Evolutionary conservation across 2,329 filamentous ascomycete species (phyloP).

Genomic region (Phyllosticta capitalensis): DNA sequence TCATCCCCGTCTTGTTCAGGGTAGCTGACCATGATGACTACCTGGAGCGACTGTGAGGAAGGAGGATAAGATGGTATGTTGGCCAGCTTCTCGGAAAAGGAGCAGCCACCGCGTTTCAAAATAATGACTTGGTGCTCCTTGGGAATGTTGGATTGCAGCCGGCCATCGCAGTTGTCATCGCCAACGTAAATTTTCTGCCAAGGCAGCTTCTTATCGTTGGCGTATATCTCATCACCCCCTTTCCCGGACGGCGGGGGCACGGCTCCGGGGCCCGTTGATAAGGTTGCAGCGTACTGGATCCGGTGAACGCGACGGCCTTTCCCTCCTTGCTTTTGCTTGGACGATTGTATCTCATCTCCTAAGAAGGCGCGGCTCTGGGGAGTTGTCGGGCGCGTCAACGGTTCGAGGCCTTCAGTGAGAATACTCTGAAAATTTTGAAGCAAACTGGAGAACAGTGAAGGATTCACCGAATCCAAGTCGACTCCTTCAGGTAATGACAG

Average conservation of each 20-base stretch:
- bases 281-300: conserved; percentile 32
- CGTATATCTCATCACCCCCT: conserved; percentile 21
- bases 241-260: conserved; percentile 57
- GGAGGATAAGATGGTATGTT: conserved; percentile 75
- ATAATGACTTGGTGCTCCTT: conserved; percentile 66
- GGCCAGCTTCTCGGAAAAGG: conserved; percentile 70
- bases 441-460: conserved; percentile 24
- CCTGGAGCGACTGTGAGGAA: conserved; percentile 53
- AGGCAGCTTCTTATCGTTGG: conserved; percentile 39
- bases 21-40: conserved; percentile 69
- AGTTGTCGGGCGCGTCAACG: conserved; percentile 11
- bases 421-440: conserved; percentile 28
- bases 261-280: conserved; percentile 53
- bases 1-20: conserved; percentile 36
- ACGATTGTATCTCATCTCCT: background rate
- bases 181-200: conserved; percentile 65
- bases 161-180: conserved; percentile 54
- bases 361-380: conserved; percentile 9
- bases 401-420: conserved; percentile 16
- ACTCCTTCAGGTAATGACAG: conserved; percentile 18
- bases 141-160: conserved; percentile 43
- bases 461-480: conserved; percentile 17
- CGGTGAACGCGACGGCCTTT: conserved; percentile 21
- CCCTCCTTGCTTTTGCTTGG: conserved; percentile 1
- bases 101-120: conserved; percentile 72